Evolutionary conservation across 768 basidiomycete genomes (phyloP), one percentile per base, ranked within the genome.

Genomic region (Agaricus blazei): DNA sequence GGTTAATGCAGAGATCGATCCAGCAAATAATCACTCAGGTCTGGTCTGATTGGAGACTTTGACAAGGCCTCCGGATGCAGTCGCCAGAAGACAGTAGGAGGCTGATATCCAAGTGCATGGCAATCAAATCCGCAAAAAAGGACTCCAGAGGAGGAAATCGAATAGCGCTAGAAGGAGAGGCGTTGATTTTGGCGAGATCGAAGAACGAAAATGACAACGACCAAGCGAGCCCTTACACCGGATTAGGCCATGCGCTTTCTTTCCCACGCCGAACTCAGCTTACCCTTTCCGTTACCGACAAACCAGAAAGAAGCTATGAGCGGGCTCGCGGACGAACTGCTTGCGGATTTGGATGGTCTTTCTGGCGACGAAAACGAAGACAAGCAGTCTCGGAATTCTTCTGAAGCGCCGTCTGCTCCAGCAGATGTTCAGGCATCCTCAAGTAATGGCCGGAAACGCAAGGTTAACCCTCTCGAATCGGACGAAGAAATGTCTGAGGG

Each of bases 311-410:
- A 44, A 47, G 63, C 56, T 52, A 92, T 92, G 89, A 85, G 84
- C 65, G 82, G 82, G 49, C 83, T 98, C 28, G 96, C 93, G 23
- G 88, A 98, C 72, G 93, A 96, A 67, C 85, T 98, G 15, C 75
- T 97, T 14, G 93, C 92, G 29, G 95, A 97, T 70, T 84, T 97
- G 12, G 92, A 95, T 45, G 91, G 84, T 47, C 79, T 92, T 54
- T 91, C 89, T 4, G 89, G 85, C 57, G 87, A 78, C 31, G 83
- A 82, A 14, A 72, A 77, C 48, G 75, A 81, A 37, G 78, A 84
- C 45, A 59, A 59, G 40, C 68, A 72, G 31, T 64, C 65, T 24
- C 59, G 72, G 26, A 65, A 73, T 9, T 51, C 66, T 24, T 61
- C 55, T 27, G 48, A 58, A 24, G 46, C 55, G 14, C 61, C 58